Evolutionary conservation across 2,329 filamentous ascomycete genomes (phyloP).

Genomic region (Lachnellula hyalina): DNA sequence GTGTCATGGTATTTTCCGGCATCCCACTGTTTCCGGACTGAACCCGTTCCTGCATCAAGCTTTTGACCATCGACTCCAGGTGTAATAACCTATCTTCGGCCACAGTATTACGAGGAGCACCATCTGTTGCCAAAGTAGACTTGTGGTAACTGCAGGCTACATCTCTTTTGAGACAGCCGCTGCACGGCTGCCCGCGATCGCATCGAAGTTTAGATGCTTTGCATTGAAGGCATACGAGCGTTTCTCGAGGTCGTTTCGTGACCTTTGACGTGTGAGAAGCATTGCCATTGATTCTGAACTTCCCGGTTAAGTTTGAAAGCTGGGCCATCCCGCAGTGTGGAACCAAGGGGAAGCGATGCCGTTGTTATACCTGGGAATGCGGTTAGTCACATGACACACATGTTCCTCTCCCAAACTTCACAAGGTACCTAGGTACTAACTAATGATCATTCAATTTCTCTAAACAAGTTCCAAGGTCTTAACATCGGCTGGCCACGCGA

Average conservation of each 20-base stretch:
- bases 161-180: slow-evolving; percentile 14
- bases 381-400: too few relatives aligned
- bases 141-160: slow-evolving; percentile 17
- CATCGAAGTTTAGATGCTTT: slow-evolving; percentile 18
- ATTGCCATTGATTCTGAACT: not conserved
- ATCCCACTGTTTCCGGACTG: not conserved
- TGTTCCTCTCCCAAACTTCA: too few relatives aligned
- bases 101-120: not conserved
- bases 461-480: too few relatives aligned
- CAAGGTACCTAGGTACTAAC: too few relatives aligned
- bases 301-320: not conserved
- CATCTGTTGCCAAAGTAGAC: not conserved
- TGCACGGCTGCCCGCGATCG: slow-evolving; percentile 17
- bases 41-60: slow-evolving; percentile 11
- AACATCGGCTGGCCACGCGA: too few relatives aligned
- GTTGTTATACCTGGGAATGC: too few relatives aligned
- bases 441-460: too few relatives aligned
- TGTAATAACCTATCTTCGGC: slow-evolving; percentile 14
- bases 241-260: slow-evolving; percentile 8
- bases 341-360: too few relatives aligned
- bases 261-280: not conserved
- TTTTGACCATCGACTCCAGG: slow-evolving; percentile 14
- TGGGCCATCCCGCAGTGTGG: not conserved
- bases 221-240: slow-evolving; percentile 14
- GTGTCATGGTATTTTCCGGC: slow-evolving; percentile 11